Conservation (phyloP, 1,284 basidiomycete genomes). For the Sutorius eximius region DNA sequence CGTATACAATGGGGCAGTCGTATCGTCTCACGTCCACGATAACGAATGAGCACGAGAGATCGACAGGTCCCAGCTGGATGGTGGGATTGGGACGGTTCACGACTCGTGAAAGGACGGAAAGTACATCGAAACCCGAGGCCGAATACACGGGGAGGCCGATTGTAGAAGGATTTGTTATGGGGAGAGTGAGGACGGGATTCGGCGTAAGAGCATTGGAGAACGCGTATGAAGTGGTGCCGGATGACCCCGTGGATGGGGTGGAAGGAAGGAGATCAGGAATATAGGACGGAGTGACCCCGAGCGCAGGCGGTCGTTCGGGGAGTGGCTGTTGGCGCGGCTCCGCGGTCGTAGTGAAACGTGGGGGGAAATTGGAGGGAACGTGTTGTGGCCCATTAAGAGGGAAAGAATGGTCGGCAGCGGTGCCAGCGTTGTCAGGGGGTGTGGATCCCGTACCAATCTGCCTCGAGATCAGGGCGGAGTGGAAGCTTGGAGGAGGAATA, state of each 20-base stretch:
- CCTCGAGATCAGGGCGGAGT: slow-evolving; percentile 18
- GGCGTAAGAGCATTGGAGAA: slow-evolving; percentile 9
- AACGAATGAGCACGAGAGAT: slow-evolving; percentile 87
- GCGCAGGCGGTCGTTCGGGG: slow-evolving; percentile 7
- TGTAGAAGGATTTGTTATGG: slow-evolving; percentile 23
- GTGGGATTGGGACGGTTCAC: slow-evolving; percentile 73
- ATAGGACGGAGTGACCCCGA: neutral
- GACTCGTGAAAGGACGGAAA: slow-evolving; percentile 80
- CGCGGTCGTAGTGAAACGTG: neutral
- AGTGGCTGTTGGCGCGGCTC: slow-evolving; percentile 7
- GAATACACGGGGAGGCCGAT: slow-evolving; percentile 71
- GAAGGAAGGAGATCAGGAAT: slow-evolving; percentile 1
- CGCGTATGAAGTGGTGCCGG: slow-evolving; percentile 4
- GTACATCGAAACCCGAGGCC: slow-evolving; percentile 85
- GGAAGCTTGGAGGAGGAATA: slow-evolving; percentile 27
- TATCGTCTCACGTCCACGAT: slow-evolving; percentile 81
- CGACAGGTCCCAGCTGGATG: slow-evolving; percentile 85
- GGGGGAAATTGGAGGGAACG: neutral
- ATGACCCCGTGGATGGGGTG: neutral
- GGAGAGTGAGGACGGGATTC: neutral
- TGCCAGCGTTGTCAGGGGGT: neutral
- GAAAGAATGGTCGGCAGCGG: neutral
- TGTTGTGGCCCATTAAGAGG: slow-evolving; percentile 1
- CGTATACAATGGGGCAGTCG: slow-evolving; percentile 88
- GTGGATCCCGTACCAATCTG: slow-evolving; percentile 2